A percentile compares a stretch with the other conserved stretches of the same genome.
Evolutionary conservation across 2,329 filamentous ascomycete genomes (phyloP).

Genomic region (Fusarium nelsonii): DNA sequence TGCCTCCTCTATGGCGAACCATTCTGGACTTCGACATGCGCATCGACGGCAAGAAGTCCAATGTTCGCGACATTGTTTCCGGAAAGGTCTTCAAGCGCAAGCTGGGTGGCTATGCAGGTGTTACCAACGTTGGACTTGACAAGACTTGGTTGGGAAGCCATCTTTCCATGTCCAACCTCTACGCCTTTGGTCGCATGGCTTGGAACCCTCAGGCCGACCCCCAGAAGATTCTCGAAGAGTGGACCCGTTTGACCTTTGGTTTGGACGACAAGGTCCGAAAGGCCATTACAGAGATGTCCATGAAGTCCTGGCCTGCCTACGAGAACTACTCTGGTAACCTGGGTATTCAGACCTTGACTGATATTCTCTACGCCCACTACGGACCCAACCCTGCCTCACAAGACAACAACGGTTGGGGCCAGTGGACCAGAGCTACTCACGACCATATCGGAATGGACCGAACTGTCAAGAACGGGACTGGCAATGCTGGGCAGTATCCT

Average conservation of each 20-base stretch:
- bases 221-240: conserved; percentile 67
- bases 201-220: conserved; percentile 69
- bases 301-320: conserved; percentile 78
- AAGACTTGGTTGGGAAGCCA: conserved; percentile 77
- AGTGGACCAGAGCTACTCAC: conserved; percentile 75
- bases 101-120: conserved; percentile 72
- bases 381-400: conserved; percentile 75
- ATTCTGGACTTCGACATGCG: conserved; percentile 76
- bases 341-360: conserved; percentile 75
- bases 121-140: conserved; percentile 75
- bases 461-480: conserved; percentile 75
- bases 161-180: conserved; percentile 77
- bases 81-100: conserved; percentile 69
- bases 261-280: conserved; percentile 66
- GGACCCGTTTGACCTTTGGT: conserved; percentile 76
- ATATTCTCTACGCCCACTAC: conserved; percentile 72
- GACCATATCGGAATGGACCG: conserved; percentile 77
- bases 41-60: conserved; percentile 66
- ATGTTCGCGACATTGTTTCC: conserved; percentile 70
- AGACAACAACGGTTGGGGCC: conserved; percentile 76
- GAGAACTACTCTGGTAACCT: conserved; percentile 79
- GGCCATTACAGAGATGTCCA: conserved; percentile 71
- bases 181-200: conserved; percentile 74
- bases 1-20: conserved; percentile 76
- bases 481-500: conserved; percentile 75